Evolutionary conservation across 2,329 filamentous ascomycete genomes (phyloP).

Genomic region (Scedosporium boydii): DNA sequence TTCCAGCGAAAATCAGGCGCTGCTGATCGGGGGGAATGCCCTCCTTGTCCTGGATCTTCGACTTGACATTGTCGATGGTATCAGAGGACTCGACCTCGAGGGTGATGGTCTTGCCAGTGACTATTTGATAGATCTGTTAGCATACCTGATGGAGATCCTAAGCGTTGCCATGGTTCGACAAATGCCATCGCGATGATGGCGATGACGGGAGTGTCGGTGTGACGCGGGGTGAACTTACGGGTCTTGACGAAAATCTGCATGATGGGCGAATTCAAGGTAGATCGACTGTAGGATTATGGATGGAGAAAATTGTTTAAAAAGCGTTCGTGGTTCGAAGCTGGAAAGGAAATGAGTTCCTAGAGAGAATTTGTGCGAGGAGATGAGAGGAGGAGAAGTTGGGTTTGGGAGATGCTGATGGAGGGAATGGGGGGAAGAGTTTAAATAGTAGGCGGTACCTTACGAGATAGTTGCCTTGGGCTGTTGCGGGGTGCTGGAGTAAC

Average conservation of each 20-base stretch:
- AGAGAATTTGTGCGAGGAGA: constrained; percentile 8
- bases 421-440: constrained; percentile 12
- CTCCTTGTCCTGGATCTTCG: constrained; percentile 96
- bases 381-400: constrained; percentile 15
- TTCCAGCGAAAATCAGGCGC: constrained; percentile 90
- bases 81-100: constrained; percentile 77
- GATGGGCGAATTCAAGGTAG: constrained; percentile 28
- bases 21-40: constrained; percentile 97
- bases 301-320: constrained; percentile 7
- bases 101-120: constrained; percentile 59
- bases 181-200: background rate
- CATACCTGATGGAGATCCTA: constrained; percentile 35
- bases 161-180: background rate
- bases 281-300: constrained; percentile 9
- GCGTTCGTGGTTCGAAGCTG: constrained; percentile 4
- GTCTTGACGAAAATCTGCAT: constrained; percentile 99
- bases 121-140: constrained; percentile 17
- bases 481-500: background rate
- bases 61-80: constrained; percentile 94
- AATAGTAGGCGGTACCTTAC: constrained; percentile 12
- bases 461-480: background rate
- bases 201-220: background rate
- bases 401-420: constrained; percentile 14
- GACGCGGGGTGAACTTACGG: constrained; percentile 46
- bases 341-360: constrained; percentile 8